Base-by-base conservation (phyloP, 2,329 filamentous ascomycete genomes). In the Penicillium sp. region DNA sequence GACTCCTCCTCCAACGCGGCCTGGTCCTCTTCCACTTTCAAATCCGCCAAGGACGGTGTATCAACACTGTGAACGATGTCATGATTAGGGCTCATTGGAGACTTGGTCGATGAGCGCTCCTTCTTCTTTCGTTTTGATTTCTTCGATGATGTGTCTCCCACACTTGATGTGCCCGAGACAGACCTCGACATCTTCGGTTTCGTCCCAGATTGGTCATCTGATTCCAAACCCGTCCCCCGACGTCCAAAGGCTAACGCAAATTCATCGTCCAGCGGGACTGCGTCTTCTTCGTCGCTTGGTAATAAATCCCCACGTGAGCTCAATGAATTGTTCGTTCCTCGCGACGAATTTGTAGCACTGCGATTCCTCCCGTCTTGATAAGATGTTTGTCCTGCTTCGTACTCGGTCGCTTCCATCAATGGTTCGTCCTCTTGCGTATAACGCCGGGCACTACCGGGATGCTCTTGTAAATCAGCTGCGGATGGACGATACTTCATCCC, bases 241-340 rank as follows among this genome's bases (percentile, higher is more conserved):
- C 84, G 77, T 43, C 88, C 82, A 44, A 95, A 72, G 2, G 81
- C 79, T 60, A 94, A 81, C 2, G 88, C 85, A 52, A 96, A 93
- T 56, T 95, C 89, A 57, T 95, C 90, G 53, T 90, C 86, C 12
- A 96, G 68, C 9, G 88, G 85, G n/a, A 95, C 79, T 1, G 90
- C 90, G 64, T 96, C 90, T 60, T 94, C 89, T 36, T 89, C 87
- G 55, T 94, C 88, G 54, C 88, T 95, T 0, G 87, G 87, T 50
- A 95, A 92, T 9, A 96, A 70, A 64, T 96, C 90, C 2, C 88
- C 88, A 31, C 90, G 74, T 8, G 88, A 95, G 54, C 89, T 84
- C 47, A 84, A 80, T 4, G 89, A 95, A 59, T 90, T 88, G 17
- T 80, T 84, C 1, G 89, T 95, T 47, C 82, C 82, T 27, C 83